These are phyloP conservation scores for Sechiopsis laciniata DNA, from an alignment of 306 rosid species.

Conservation along the genomic window DNA sequence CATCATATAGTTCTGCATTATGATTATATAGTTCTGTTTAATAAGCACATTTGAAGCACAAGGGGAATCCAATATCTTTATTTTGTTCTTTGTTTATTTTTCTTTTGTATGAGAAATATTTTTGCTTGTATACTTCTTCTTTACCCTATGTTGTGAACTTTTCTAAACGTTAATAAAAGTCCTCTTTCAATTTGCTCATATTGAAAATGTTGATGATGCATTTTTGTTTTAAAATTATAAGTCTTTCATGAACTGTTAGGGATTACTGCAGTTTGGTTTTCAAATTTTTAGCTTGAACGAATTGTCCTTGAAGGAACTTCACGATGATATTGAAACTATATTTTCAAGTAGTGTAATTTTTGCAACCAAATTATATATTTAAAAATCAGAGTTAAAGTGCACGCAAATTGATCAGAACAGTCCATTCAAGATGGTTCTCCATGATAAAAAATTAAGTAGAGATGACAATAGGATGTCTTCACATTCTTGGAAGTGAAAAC, in stretches of 20 bases:
- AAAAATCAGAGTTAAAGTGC: no score
- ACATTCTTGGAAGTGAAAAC: no score
- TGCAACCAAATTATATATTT: no score
- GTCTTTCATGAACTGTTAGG: neutral
- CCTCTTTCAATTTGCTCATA: neutral
- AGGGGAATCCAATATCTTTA: neutral
- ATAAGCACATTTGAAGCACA: neutral
- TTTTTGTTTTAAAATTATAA: neutral
- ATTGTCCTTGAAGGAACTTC: no score
- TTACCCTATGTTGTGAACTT: neutral
- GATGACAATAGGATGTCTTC: no score
- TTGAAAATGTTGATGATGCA: neutral
- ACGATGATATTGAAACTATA: neutral
- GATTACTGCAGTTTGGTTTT: no score
- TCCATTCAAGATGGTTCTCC: no score
- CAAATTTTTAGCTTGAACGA: neutral
- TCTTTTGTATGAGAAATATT: neutral
- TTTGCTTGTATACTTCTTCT: neutral
- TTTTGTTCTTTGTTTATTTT: neutral
- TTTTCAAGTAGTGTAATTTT: no score
- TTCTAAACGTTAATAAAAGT: neutral
- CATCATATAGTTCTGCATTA: neutral
- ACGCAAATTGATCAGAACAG: no score
- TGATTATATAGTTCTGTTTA: neutral
- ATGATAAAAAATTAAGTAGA: no score